Evolutionary conservation across 139 green algal species (phyloP).

Genomic region (Yamagishiella unicocca): DNA sequence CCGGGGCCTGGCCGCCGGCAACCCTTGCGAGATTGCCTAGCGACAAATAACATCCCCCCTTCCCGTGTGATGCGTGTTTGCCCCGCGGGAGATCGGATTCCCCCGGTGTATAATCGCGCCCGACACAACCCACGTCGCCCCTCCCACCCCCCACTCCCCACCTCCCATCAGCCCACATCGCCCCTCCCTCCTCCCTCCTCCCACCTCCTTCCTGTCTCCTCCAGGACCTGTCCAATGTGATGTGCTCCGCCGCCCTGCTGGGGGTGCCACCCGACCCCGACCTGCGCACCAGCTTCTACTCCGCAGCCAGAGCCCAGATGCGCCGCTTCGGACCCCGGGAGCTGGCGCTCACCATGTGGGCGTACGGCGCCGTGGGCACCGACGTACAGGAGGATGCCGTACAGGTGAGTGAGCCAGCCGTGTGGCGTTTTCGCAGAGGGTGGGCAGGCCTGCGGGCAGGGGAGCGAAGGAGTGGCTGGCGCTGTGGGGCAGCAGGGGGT

Average conservation of each 20-base stretch:
- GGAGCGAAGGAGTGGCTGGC: too few relatives aligned
- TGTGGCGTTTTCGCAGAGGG: too few relatives aligned
- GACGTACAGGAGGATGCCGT: constrained; percentile 42
- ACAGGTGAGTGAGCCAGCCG: constrained; percentile 10
- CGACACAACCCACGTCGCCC: too few relatives aligned
- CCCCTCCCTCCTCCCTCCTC: not conserved
- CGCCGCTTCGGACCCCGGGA: constrained; percentile 2
- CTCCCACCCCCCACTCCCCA: too few relatives aligned
- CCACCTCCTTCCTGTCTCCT: not conserved
- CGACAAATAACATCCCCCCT: too few relatives aligned
- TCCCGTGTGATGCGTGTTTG: too few relatives aligned
- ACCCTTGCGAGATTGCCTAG: too few relatives aligned
- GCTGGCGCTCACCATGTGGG: constrained; percentile 36
- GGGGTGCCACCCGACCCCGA: not conserved
- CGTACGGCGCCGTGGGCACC: constrained; percentile 43
- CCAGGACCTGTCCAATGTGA: constrained; percentile 35
- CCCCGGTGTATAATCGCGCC: too few relatives aligned
- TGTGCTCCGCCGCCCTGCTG: constrained; percentile 7
- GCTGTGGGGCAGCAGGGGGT: too few relatives aligned
- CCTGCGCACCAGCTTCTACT: not conserved
- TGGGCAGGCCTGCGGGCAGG: too few relatives aligned
- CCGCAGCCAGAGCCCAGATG: not conserved
- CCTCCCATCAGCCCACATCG: not conserved
- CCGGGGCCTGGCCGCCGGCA: too few relatives aligned
- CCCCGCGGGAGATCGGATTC: too few relatives aligned